Conservation (phyloP, 129 eudicot species). For the Artemisia annua region DNA sequence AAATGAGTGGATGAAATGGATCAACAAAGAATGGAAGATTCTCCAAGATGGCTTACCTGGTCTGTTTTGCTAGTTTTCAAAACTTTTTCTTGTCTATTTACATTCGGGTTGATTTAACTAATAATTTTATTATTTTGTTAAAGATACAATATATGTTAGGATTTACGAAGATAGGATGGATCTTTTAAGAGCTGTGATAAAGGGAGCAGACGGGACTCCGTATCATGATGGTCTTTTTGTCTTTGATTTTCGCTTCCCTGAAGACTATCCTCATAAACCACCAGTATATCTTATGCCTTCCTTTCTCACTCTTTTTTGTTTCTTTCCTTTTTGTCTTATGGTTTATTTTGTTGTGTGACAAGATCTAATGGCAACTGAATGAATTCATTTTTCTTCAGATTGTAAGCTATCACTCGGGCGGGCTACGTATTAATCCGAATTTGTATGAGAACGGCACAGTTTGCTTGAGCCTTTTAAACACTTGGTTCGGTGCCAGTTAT, state of each 20-base stretch:
- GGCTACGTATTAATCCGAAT: slow-evolving; percentile 73
- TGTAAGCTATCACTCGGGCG: slow-evolving; percentile 73
- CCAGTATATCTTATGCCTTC: slow-evolving; percentile 52
- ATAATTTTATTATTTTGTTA: not conserved
- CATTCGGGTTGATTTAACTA: not conserved
- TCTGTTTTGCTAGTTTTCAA: slow-evolving; percentile 20
- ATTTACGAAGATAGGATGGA: slow-evolving; percentile 89
- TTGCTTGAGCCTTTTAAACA: slow-evolving; percentile 79
- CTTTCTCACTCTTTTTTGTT: slow-evolving; percentile 50
- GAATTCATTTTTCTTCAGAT: slow-evolving; percentile 35
- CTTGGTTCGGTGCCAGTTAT: slow-evolving; percentile 57
- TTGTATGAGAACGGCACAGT: slow-evolving; percentile 54
- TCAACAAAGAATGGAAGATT: slow-evolving; percentile 73
- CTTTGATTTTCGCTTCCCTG: slow-evolving; percentile 75
- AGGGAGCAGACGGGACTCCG: slow-evolving; percentile 90
- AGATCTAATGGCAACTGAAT: not conserved
- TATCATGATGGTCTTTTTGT: slow-evolving; percentile 86
- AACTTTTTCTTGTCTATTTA: not conserved
- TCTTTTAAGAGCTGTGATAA: slow-evolving; percentile 82
- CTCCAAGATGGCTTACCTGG: slow-evolving; percentile 73
- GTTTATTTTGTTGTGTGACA: not conserved
- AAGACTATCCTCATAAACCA: slow-evolving; percentile 61
- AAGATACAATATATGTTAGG: slow-evolving; percentile 75
- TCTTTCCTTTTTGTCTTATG: slow-evolving; percentile 62
- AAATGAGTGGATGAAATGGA: slow-evolving; percentile 59